Evolutionary conservation across 2,329 filamentous ascomycete genomes (phyloP), one percentile per base, ranked within the genome.

Genomic region (Incumbomyces lentus): DNA sequence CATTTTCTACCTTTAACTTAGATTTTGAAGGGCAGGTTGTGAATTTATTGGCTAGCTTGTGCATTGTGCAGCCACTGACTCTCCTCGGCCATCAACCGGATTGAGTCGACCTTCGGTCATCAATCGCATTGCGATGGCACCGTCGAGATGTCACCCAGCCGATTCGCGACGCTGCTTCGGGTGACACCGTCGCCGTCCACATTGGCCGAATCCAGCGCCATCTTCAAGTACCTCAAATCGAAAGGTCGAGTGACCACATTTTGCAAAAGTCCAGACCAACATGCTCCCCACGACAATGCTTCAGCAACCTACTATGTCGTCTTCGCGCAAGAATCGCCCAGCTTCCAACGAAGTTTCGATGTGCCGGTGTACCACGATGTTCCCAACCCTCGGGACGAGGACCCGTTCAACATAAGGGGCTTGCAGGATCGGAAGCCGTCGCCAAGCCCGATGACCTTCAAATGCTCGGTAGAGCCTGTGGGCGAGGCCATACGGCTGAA

Each of bases 341-440:
- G 12, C 16, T 22, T 29, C 11, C 17, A 11, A n/a, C 2, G 8
- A 13, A 45, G n/a, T 11, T 51, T 55, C 46, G 47, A 39, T 10
- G 48, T 56, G 17, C 31, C 46, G n/a, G 47, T 50, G 14, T 49
- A 51, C 39, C 36, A 49, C n/a, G 31, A 54, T 31, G 19, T 49
- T 26, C 51, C 53, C 12, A 48, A 54, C 38, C 48, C 54, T 12
- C 37, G 39, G 18, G 43, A 50, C 17, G 42, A 46, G 42, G 54
- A 56, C 40, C 54, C 54, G 6, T 56, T 52, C 51, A 56, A 56
- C 30, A 48, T 55, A 18, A 49, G 52, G 31, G 49, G 51, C 31
- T 47, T 55, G 6, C 51, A 54, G 36, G 43, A 51, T 16, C 49
- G 54, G 26, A 47, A 44, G 22, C 43, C 43, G 30, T 40, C 30